phyloP scores from a whole-genome alignment of 495 filamentous ascomycete genomes.

The Podospora conica region DNA sequence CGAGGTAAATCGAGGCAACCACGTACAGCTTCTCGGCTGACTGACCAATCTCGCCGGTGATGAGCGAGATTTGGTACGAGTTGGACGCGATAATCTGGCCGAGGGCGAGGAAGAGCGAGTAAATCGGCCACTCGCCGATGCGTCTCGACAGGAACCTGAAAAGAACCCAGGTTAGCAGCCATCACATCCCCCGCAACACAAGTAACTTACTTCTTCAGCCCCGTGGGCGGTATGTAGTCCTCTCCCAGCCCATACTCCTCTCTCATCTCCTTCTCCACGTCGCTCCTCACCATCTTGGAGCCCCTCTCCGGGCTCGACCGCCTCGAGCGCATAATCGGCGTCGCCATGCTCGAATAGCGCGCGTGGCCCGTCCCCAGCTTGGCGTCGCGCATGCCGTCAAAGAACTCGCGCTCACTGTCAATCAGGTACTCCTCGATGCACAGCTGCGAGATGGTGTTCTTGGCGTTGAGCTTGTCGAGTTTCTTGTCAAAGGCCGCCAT shows the following conservation, averaged over 20 bases:
- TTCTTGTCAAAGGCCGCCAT: slow-evolving; percentile 48
- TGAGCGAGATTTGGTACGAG: slow-evolving; percentile 59
- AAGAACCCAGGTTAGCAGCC: slow-evolving; percentile 14
- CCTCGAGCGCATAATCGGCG: background rate
- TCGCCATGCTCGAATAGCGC: background rate
- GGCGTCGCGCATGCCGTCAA: slow-evolving; percentile 34
- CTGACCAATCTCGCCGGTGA: slow-evolving; percentile 56
- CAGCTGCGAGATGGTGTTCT: slow-evolving; percentile 47
- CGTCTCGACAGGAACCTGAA: slow-evolving; percentile 10
- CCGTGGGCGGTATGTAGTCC: slow-evolving; percentile 58
- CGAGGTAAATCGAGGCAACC: slow-evolving; percentile 54
- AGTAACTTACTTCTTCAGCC: slow-evolving; percentile 43
- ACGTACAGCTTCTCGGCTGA: slow-evolving; percentile 53
- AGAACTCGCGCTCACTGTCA: slow-evolving; percentile 57
- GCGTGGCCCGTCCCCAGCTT: slow-evolving; percentile 8
- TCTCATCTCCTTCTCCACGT: slow-evolving; percentile 2
- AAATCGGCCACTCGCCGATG: slow-evolving; percentile 57
- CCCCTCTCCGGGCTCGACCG: background rate
- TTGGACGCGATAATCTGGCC: slow-evolving; percentile 62
- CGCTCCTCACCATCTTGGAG: background rate
- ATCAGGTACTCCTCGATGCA: slow-evolving; percentile 58
- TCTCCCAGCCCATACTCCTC: slow-evolving; percentile 54
- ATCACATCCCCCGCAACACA: background rate
- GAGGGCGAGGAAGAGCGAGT: slow-evolving; percentile 60
- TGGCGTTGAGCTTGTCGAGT: slow-evolving; percentile 45